Conservation (phyloP, 2,329 filamentous ascomycete species). For the Scedosporium dehoogii region DNA sequence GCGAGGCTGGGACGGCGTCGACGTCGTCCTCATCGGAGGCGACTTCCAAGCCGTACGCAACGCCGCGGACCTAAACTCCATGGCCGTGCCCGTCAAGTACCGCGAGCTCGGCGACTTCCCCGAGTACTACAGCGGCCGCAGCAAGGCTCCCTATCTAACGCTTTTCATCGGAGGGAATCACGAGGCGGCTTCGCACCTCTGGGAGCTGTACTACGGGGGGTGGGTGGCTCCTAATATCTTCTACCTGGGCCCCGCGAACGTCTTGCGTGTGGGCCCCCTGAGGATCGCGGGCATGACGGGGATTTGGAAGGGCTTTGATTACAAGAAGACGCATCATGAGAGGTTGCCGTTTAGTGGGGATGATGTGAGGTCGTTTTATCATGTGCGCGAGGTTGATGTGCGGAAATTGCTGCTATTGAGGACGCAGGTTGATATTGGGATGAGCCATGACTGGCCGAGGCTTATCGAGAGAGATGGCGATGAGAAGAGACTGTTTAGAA, state of each 20-base stretch:
- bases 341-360: constrained; percentile 71
- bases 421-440: constrained; percentile 81
- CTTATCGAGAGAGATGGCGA: constrained; percentile 74
- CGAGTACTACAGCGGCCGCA: constrained; percentile 77
- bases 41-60: constrained; percentile 92
- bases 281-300: constrained; percentile 85
- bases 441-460: constrained; percentile 94
- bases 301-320: constrained; percentile 91
- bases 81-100: constrained; percentile 85
- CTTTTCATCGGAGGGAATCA: constrained; percentile 93
- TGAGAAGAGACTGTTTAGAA: constrained; percentile 53
- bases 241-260: constrained; percentile 88
- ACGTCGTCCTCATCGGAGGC: constrained; percentile 82
- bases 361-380: constrained; percentile 77
- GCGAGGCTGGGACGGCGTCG: constrained; percentile 71
- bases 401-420: constrained; percentile 76
- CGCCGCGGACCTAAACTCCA: constrained; percentile 73
- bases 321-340: constrained; percentile 73
- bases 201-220: constrained; percentile 90
- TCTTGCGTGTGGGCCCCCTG: constrained; percentile 72
- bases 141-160: constrained; percentile 75
- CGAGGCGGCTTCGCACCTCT: constrained; percentile 82
- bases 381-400: constrained; percentile 82
- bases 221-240: constrained; percentile 98
- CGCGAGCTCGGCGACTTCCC: constrained; percentile 85